Evolutionary conservation across 768 basidiomycete genomes (phyloP), one percentile per base, ranked within the genome.

Genomic region (Clitopilus passeckerianus): DNA sequence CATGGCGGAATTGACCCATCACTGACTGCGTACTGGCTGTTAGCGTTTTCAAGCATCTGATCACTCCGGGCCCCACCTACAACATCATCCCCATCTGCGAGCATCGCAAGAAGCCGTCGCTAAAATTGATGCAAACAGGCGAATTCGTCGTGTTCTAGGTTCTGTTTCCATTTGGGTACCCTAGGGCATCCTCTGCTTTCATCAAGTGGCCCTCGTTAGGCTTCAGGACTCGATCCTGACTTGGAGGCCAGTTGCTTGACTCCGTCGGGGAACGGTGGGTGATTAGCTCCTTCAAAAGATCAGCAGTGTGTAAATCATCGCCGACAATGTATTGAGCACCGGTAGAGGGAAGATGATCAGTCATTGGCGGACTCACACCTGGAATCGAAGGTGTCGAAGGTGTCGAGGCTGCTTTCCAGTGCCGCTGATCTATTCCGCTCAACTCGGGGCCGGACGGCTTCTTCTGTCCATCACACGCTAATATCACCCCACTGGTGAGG

Each of bases 401-500:
- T 30, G 27, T 7, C 34, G 34, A 35, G 34, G 15, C 8, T 7
- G 34, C 10, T 41, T 41, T 12, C 46, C 16, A 50, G 16, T 50
- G 46, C 22, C 46, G 46, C 46, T 50, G 46, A 50, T 50, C 46
- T 10, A n/a, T 50, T 50, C 46, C 46, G 46, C n/a, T 41, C 37
- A n/a, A 50, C 46, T n/a, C 46, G 46, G 46, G 46, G 46, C 46
- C 46, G 46, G 6, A 12, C 20, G 46, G 46, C 46, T 50, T 50
- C 46, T 23, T 50, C 18, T 12, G 46, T 50, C n/a, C 46, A 50
- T 50, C 57, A 27, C 64, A 61, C 60, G 54, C 55, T 46, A 59
- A 63, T 61, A 57, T 63, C 34, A 50, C 53, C 59, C 33, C 55
- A 60, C 44, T 24, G 34, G 43, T 53, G 18, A 61, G 44, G 46